Conservation (phyloP, 306 rosid genomes). For the Dalbergia cultrata region DNA sequence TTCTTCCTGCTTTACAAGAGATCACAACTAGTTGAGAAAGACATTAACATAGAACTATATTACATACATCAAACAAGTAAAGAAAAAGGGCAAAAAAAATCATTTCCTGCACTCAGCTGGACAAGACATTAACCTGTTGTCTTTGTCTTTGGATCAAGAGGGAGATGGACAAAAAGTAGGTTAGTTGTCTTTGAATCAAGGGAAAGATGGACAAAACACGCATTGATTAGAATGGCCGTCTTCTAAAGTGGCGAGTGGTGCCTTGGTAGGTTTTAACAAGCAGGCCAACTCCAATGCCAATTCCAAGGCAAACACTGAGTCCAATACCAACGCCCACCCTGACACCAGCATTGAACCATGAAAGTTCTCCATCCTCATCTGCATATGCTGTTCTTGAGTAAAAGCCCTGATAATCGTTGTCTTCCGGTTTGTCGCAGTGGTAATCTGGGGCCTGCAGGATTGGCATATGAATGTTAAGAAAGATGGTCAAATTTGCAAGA, state of each 20-base stretch:
- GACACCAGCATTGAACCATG: conserved; percentile 89
- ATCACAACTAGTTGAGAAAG: conserved; percentile 33
- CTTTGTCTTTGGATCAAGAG: conserved; percentile 30
- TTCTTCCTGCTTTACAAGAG: conserved; percentile 45
- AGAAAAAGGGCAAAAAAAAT: not conserved
- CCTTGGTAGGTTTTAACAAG: conserved; percentile 85
- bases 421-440: conserved; percentile 53
- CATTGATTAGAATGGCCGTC: conserved; percentile 51
- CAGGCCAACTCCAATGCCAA: conserved; percentile 85
- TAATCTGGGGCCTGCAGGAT: conserved; percentile 53
- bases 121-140: conserved; percentile 31
- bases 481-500: conserved; percentile 8
- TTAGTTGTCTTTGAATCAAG: conserved; percentile 40
- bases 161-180: conserved; percentile 37
- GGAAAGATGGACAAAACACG: conserved; percentile 16
- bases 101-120: conserved; percentile 40
- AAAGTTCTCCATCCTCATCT: conserved; percentile 83
- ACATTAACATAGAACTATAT: conserved; percentile 44
- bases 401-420: conserved; percentile 49
- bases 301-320: conserved; percentile 82
- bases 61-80: conserved; percentile 42
- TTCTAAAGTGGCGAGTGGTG: conserved; percentile 68
- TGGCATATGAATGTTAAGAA: conserved; percentile 13
- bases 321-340: conserved; percentile 87
- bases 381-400: conserved; percentile 60